Conservation (phyloP, 139 green algal species). For the Yamagishiella unicocca region DNA sequence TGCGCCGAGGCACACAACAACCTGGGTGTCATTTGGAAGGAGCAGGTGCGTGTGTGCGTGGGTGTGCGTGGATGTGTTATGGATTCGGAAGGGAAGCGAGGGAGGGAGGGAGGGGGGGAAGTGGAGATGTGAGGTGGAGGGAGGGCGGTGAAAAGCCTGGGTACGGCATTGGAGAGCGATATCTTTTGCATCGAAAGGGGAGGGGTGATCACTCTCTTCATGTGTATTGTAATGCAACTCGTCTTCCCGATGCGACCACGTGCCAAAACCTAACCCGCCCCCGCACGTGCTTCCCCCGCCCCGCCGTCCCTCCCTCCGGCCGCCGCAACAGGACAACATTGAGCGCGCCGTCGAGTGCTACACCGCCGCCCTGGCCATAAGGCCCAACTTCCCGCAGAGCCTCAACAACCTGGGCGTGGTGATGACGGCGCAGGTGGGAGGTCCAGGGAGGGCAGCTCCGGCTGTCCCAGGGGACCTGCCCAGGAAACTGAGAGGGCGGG, state of each 20-base stretch:
- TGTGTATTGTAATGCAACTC: no score
- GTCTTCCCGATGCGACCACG: no score
- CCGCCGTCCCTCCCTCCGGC: not conserved
- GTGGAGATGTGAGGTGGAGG: no score
- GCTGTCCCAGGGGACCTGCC: no score
- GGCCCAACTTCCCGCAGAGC: conserved; percentile 84
- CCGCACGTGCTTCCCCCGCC: not conserved
- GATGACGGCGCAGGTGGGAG: conserved; percentile 76
- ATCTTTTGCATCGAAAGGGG: no score
- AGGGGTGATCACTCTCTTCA: no score
- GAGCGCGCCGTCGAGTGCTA: conserved; percentile 76
- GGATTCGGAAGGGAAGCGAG: not conserved
- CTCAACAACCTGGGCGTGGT: conserved; percentile 98
- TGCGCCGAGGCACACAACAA: conserved; percentile 97
- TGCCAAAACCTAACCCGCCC: no score
- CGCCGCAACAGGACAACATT: conserved; percentile 78
- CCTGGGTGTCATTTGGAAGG: conserved; percentile 91
- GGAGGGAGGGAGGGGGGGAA: not conserved
- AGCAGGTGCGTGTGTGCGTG: not conserved
- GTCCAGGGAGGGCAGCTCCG: no score
- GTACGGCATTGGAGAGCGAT: no score
- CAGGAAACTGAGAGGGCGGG: no score
- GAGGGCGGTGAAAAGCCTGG: no score
- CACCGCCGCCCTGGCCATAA: conserved; percentile 65
- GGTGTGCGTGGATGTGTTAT: not conserved